Evolutionary conservation across 2,329 filamentous ascomycete species (phyloP).

Genomic region (Anthostomella pinea): DNA sequence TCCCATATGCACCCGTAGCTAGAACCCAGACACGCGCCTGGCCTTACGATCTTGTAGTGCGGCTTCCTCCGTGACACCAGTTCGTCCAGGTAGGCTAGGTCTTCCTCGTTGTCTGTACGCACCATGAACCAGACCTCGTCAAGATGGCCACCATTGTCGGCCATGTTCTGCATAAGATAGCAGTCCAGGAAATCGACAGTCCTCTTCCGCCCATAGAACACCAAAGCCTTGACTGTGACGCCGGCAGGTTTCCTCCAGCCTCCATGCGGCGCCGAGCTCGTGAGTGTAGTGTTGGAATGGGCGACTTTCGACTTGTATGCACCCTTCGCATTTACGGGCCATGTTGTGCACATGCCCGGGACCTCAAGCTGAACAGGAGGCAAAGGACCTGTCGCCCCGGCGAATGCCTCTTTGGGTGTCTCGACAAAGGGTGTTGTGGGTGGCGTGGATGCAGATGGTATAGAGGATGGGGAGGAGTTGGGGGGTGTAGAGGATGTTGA

Average conservation of each 20-base stretch:
- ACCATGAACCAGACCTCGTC: slow-evolving; percentile 45
- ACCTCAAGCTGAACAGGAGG: slow-evolving; percentile 1
- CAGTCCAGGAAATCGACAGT: slow-evolving; percentile 46
- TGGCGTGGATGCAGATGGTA: too few relatives aligned
- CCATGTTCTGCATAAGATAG: slow-evolving; percentile 43
- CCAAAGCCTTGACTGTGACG: slow-evolving; percentile 39
- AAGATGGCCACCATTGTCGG: slow-evolving; percentile 41
- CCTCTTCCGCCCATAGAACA: slow-evolving; percentile 44
- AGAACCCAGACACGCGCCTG: slow-evolving; percentile 33
- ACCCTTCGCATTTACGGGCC: slow-evolving; percentile 22
- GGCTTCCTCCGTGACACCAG: slow-evolving; percentile 35
- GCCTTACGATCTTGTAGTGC: slow-evolving; percentile 35
- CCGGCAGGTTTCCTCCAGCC: slow-evolving; percentile 29
- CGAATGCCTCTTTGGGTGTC: too few relatives aligned
- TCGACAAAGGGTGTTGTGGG: too few relatives aligned
- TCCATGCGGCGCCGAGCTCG: slow-evolving; percentile 22
- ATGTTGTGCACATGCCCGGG: slow-evolving; percentile 26
- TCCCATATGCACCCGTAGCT: slow-evolving; percentile 37
- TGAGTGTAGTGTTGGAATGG: slow-evolving; percentile 9
- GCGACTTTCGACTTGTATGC: slow-evolving; percentile 8
- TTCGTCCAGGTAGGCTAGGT: slow-evolving; percentile 38
- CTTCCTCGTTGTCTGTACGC: slow-evolving; percentile 37
- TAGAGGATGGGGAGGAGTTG: too few relatives aligned
- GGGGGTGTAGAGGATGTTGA: too few relatives aligned
- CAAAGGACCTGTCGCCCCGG: too few relatives aligned